Evolutionary conservation across 768 basidiomycete genomes (phyloP).

Genomic region (Dioszegia hungarica): DNA sequence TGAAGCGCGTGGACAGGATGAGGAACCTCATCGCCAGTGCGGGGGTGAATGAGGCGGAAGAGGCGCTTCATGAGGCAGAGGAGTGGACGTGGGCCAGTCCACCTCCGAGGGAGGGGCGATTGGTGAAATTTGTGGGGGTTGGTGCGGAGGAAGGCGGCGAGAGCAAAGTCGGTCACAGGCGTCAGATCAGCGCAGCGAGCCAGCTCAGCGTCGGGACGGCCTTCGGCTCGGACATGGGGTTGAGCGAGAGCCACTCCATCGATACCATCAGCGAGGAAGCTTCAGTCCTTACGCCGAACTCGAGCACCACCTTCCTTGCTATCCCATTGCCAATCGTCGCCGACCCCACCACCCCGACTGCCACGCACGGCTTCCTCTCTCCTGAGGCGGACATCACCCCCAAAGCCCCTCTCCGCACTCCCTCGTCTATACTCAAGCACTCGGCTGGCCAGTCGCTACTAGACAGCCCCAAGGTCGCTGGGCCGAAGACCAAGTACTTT

Average conservation of each 20-base stretch:
- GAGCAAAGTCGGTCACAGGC: not conserved
- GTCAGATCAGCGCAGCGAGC: not conserved
- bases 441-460: no score
- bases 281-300: not conserved
- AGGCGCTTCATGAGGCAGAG: conserved; percentile 1
- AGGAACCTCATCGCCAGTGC: not conserved
- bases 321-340: not conserved
- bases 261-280: not conserved
- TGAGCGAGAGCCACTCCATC: not conserved
- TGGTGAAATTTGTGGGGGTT: not conserved
- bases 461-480: not conserved
- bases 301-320: not conserved
- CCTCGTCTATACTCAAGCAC: no score
- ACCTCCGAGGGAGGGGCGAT: not conserved
- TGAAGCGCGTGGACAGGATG: not conserved
- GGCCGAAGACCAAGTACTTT: not conserved
- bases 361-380: not conserved
- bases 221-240: not conserved
- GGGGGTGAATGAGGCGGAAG: not conserved
- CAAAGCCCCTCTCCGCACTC: not conserved
- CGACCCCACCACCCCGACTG: not conserved
- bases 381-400: not conserved
- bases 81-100: not conserved
- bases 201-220: not conserved
- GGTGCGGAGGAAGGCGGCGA: not conserved